Base-by-base conservation (phyloP, 176 grass and related monocot genomes). In the Oryza australiensis region DNA sequence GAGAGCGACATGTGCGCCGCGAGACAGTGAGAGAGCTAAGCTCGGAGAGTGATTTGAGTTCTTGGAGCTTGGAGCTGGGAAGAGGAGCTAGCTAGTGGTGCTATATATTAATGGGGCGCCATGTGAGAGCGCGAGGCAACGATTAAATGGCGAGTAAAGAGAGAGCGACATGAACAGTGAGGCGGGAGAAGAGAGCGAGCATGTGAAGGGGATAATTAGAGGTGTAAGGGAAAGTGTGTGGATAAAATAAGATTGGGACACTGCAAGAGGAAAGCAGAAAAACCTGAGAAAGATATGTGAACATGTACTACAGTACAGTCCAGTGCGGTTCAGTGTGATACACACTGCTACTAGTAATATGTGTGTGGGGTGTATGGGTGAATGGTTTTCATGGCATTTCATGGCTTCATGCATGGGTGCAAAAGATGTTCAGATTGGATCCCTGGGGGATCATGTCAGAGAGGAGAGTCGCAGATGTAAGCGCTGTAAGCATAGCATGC, bases 131-230 rank as follows among this genome's bases (percentile, higher is more conserved):
- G 69, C 64, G 84, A 71, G 59, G 41, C 37, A 64, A 77, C 26
- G 74, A 79, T 82, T 93, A 62, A 93, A 93, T 40, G 78, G 77
- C 20, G 66, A 72, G 77, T 83, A 81, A 73, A 86, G 87, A 80
- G 75, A 76, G 18, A 33, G 42, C 1, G 83, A n/a, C 22, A 72
- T 90, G 79, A 86, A 74, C 66, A 80, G 81, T 28, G 34, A 7
- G 68, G 33, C 3, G 51, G 26, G 63, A 9, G n/a, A 27, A 68
- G 23, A 38, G 41, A 41, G 5, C 53, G 16, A 42, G 66, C 89
- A 85, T 88, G 85, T 85, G 89, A 88, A 82, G 42, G 49, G 89
- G 77, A 85, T 91, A 91, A 88, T 85, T 87, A 59, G 77, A 73
- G 66, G 46, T 46, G 62, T 10, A 48, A 37, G 53, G 12, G 62